Percentiles rank a stretch among this genome's conserved stretches.
phyloP scores from a whole-genome alignment of 2,329 filamentous ascomycete species.

The Alternaria sp. region DNA sequence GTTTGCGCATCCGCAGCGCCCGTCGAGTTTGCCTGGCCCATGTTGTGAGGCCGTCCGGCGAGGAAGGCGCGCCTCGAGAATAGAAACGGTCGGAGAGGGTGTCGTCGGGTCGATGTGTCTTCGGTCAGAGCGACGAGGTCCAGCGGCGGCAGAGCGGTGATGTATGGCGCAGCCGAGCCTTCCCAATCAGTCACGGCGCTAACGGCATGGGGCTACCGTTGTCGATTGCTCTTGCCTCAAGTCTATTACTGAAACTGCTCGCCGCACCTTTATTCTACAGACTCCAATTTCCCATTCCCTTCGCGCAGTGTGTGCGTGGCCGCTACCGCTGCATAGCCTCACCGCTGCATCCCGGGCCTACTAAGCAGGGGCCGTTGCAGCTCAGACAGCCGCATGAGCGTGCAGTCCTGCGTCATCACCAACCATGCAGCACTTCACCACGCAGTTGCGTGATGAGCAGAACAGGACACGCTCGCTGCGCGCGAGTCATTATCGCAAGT shows the following conservation, averaged over 20 bases:
- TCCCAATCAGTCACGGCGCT: constrained; percentile 10
- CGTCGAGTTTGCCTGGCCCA: constrained; percentile 52
- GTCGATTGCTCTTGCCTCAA: constrained; percentile 9
- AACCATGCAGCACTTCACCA: constrained; percentile 47
- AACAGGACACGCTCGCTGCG: constrained; percentile 44
- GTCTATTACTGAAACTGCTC: constrained; percentile 10
- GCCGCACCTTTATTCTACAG: constrained; percentile 7
- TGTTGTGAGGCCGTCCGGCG: constrained; percentile 40
- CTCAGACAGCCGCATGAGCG: constrained; percentile 14
- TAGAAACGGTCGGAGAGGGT: constrained; percentile 7
- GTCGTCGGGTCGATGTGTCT: constrained; percentile 16
- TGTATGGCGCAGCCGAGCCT: constrained; percentile 23
- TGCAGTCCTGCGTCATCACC: constrained; percentile 11
- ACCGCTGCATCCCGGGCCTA: constrained; percentile 13
- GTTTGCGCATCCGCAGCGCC: constrained; percentile 33
- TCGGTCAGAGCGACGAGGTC: constrained; percentile 17
- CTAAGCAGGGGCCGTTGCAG: constrained; percentile 7
- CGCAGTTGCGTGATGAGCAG: constrained; percentile 38
- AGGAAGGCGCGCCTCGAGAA: constrained; percentile 29
- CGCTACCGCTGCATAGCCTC: constrained; percentile 5
- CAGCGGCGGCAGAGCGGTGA: constrained; percentile 19
- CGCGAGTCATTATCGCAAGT: constrained; percentile 38
- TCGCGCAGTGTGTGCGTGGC: background rate
- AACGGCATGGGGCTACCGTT: constrained; percentile 5
- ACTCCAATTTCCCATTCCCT: background rate